Evolutionary conservation across 345 rosid species (phyloP).

Genomic region (Melastoma malabathricum): DNA sequence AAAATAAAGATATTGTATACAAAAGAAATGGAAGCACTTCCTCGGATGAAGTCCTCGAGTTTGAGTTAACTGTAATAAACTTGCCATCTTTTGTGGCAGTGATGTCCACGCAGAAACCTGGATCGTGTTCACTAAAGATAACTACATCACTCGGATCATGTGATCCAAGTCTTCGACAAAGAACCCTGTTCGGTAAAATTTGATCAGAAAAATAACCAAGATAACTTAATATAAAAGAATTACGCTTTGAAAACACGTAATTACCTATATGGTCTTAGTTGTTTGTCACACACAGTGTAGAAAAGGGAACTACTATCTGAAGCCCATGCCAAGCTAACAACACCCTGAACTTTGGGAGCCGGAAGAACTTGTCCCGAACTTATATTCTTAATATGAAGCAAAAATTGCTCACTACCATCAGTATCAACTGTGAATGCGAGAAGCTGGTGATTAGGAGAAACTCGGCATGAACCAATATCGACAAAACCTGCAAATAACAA

Average conservation of each 20-base stretch:
- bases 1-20: neutral
- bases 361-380: slow-evolving; percentile 33
- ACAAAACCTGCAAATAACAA: slow-evolving; percentile 47
- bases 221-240: slow-evolving; percentile 2
- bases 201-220: slow-evolving; percentile 8
- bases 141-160: slow-evolving; percentile 21
- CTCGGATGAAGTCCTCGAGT: slow-evolving; percentile 94
- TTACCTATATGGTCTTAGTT: slow-evolving; percentile 71
- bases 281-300: slow-evolving; percentile 50
- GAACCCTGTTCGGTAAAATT: slow-evolving; percentile 35
- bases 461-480: slow-evolving; percentile 70
- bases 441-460: slow-evolving; percentile 76
- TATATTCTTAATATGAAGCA: slow-evolving; percentile 73
- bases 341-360: slow-evolving; percentile 38
- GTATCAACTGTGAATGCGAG: slow-evolving; percentile 75
- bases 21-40: slow-evolving; percentile 39
- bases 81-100: slow-evolving; percentile 91
- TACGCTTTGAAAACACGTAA: slow-evolving; percentile 1
- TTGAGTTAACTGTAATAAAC: slow-evolving; percentile 87
- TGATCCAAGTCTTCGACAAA: slow-evolving; percentile 41
- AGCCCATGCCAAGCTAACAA: slow-evolving; percentile 90
- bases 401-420: slow-evolving; percentile 53
- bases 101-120: slow-evolving; percentile 75
- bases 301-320: slow-evolving; percentile 56
- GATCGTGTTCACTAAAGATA: slow-evolving; percentile 47